Evolutionary conservation across 306 rosid genomes (phyloP).

Genomic region (Vigna mungo): DNA sequence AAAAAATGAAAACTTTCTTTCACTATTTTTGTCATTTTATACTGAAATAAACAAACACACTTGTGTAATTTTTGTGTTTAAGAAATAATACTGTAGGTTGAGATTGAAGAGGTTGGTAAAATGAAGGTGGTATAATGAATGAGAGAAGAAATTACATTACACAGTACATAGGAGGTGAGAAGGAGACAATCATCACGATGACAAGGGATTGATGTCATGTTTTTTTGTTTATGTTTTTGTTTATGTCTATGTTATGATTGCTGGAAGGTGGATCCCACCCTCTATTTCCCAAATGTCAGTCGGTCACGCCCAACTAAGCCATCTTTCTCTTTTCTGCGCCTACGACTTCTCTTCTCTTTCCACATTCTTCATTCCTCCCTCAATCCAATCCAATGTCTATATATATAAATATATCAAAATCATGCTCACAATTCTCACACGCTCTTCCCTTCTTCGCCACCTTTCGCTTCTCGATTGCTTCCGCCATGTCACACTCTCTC

Average conservation of each 20-base stretch:
- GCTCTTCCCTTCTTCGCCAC: neutral
- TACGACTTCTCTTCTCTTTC: slow-evolving; percentile 13
- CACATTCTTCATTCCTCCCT: neutral
- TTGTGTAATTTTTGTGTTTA: too few relatives aligned
- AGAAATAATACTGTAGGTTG: too few relatives aligned
- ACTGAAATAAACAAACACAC: too few relatives aligned
- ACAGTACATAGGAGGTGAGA: too few relatives aligned
- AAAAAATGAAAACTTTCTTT: too few relatives aligned
- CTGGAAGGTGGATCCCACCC: slow-evolving; percentile 48
- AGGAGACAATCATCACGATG: slow-evolving; percentile 44
- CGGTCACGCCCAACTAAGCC: slow-evolving; percentile 34
- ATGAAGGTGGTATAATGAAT: too few relatives aligned
- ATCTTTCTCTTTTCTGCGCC: slow-evolving; percentile 24
- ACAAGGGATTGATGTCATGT: slow-evolving; percentile 51
- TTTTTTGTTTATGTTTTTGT: too few relatives aligned
- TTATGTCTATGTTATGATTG: neutral
- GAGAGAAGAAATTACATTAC: too few relatives aligned
- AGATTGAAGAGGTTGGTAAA: too few relatives aligned
- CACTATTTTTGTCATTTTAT: too few relatives aligned
- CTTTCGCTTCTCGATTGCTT: slow-evolving; percentile 28
- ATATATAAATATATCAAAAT: neutral
- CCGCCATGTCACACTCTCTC: slow-evolving; percentile 45
- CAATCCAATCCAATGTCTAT: neutral
- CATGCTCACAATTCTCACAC: neutral
- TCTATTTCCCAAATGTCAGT: slow-evolving; percentile 2